These are phyloP conservation scores for Ceratobasidium sp. DNA, from an alignment of 1,284 basidiomycete species.

Conservation along the genomic window DNA sequence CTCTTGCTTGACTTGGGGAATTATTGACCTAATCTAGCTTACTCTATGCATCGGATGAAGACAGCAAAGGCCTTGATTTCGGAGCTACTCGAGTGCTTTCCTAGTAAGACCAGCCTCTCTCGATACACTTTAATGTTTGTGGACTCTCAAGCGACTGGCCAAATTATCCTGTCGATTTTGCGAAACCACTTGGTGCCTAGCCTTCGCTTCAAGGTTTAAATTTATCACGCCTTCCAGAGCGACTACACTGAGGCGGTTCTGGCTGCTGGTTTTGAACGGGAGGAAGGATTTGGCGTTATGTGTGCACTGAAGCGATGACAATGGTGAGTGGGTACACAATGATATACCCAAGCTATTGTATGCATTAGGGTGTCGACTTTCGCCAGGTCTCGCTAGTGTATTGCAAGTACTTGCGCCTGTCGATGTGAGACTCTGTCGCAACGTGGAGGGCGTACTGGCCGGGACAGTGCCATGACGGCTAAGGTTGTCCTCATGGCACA, in stretches of 20 bases:
- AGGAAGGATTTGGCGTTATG: background rate
- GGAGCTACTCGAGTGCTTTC: background rate
- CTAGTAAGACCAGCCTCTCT: background rate
- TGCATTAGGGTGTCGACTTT: conserved; percentile 13
- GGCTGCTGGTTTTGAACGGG: background rate
- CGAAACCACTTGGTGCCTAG: background rate
- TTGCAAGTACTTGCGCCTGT: background rate
- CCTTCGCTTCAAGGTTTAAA: background rate
- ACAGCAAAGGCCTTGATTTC: background rate
- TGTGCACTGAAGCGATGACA: background rate
- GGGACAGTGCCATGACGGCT: background rate
- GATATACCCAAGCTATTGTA: background rate
- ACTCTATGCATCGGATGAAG: background rate
- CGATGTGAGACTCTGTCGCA: background rate
- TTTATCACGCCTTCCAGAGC: background rate
- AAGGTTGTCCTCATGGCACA: background rate
- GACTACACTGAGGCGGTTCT: background rate
- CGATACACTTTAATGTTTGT: background rate
- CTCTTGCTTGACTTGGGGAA: background rate
- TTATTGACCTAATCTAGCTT: background rate
- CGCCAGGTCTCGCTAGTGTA: background rate
- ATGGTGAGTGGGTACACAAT: background rate
- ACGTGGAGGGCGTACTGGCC: background rate
- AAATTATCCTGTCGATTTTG: background rate
- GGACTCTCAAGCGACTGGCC: background rate